phyloP scores from a whole-genome alignment of 2,329 filamentous ascomycete species.

The Pseudogymnoascus sp. region DNA sequence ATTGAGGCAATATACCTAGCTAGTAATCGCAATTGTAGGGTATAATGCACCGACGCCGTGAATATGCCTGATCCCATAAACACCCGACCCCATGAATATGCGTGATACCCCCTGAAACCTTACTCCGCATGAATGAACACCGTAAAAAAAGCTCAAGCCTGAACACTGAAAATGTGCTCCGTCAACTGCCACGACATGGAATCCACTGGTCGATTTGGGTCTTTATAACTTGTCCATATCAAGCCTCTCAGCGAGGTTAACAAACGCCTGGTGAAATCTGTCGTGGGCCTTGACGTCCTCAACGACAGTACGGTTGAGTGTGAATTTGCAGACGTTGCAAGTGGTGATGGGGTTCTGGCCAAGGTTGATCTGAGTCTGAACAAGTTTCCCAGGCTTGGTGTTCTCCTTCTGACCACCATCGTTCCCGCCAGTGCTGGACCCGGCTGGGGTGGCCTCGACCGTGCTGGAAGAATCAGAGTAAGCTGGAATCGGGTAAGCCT shows the following conservation, averaged over 20 bases:
- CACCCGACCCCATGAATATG: background rate
- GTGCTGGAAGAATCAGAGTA: background rate
- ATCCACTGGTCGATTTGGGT: background rate
- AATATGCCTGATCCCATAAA: background rate
- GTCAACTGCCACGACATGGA: background rate
- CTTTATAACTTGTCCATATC: background rate
- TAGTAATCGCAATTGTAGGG: slow-evolving; percentile 4
- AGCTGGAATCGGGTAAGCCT: background rate
- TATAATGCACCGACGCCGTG: slow-evolving; percentile 6
- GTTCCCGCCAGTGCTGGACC: slow-evolving; percentile 14
- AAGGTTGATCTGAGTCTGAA: slow-evolving; percentile 9
- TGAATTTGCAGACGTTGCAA: slow-evolving; percentile 3
- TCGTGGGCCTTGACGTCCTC: slow-evolving; percentile 6
- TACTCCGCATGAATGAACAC: slow-evolving; percentile 2
- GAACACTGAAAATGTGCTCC: background rate
- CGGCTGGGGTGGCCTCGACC: background rate
- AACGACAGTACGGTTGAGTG: background rate
- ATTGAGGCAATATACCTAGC: slow-evolving; percentile 4
- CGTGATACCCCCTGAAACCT: background rate
- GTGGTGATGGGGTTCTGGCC: background rate
- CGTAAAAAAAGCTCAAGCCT: background rate
- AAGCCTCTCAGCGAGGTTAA: background rate
- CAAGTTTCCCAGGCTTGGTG: slow-evolving; percentile 21
- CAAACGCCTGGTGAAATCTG: slow-evolving; percentile 6
- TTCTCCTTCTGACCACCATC: slow-evolving; percentile 30